Evolutionary conservation across 2,329 filamentous ascomycete species (phyloP).

Genomic region (Mollisia scopiformis): DNA sequence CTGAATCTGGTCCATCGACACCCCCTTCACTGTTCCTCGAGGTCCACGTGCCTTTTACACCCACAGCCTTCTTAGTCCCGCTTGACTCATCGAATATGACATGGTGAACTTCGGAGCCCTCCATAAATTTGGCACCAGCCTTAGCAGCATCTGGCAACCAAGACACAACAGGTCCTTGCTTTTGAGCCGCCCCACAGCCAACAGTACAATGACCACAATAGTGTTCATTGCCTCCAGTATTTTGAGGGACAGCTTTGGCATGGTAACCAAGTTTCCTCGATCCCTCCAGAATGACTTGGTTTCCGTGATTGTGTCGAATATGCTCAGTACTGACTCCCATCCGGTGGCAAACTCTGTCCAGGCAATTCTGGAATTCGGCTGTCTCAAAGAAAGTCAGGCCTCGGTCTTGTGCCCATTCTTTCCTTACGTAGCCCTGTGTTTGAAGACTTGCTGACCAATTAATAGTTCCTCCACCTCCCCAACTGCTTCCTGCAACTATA

Average conservation of each 20-base stretch:
- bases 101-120: conserved; percentile 75
- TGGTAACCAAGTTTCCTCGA: conserved; percentile 73
- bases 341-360: conserved; percentile 77
- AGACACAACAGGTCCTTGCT: conserved; percentile 76
- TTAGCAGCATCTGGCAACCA: conserved; percentile 80
- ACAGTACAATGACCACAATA: conserved; percentile 69
- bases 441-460: conserved; percentile 64
- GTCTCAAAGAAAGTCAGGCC: conserved; percentile 76
- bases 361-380: conserved; percentile 72
- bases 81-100: conserved; percentile 66
- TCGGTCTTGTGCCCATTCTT: conserved; percentile 73
- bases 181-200: conserved; percentile 68
- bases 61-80: conserved; percentile 60
- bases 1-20: conserved; percentile 52
- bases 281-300: conserved; percentile 74
- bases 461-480: conserved; percentile 85
- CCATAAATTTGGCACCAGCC: conserved; percentile 79
- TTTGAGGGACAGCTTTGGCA: conserved; percentile 74
- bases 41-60: conserved; percentile 76
- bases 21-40: conserved; percentile 67
- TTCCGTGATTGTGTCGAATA: conserved; percentile 74
- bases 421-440: conserved; percentile 75
- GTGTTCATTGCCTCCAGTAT: conserved; percentile 74
- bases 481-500: conserved; percentile 72
- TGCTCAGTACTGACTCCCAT: conserved; percentile 74